These are phyloP conservation scores for Lophium mytilinum DNA, from an alignment of 495 filamentous ascomycete species.

Conservation along the genomic window DNA sequence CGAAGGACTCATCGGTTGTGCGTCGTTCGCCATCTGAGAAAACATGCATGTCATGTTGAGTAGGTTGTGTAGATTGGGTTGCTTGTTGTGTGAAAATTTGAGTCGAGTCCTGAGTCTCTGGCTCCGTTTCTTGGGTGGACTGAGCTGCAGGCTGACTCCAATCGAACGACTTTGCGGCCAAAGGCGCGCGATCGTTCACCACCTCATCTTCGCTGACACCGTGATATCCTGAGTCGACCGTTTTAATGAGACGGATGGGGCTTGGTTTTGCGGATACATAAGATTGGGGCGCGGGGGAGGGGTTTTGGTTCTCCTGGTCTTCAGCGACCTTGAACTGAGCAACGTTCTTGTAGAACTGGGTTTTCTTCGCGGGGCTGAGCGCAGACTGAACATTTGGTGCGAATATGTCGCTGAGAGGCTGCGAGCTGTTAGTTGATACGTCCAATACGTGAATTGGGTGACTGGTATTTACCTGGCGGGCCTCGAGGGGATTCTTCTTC, in stretches of 20 bases:
- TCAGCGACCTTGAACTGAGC: constrained; percentile 24
- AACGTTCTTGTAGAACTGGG: constrained; percentile 19
- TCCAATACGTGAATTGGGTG: background rate
- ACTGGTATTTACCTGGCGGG: constrained; percentile 53
- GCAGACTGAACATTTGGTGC: constrained; percentile 36
- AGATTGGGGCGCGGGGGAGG: background rate
- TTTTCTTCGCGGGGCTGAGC: constrained; percentile 18
- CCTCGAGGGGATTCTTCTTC: constrained; percentile 56
- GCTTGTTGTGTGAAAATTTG: constrained; percentile 14
- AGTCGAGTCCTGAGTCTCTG: constrained; percentile 11
- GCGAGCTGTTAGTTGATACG: constrained; percentile 12
- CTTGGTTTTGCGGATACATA: background rate
- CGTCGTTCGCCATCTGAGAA: constrained; percentile 37
- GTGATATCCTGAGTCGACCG: constrained; percentile 73
- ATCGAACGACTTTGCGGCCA: constrained; percentile 9
- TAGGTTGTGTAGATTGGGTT: constrained; percentile 14
- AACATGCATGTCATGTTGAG: constrained; percentile 19
- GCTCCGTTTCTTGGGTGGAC: constrained; percentile 16
- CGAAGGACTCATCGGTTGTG: constrained; percentile 54
- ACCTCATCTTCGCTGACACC: constrained; percentile 56
- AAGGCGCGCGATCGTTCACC: constrained; percentile 32
- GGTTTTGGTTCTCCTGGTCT: background rate
- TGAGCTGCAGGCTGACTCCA: background rate
- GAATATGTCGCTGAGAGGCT: constrained; percentile 83
- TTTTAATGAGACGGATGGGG: constrained; percentile 18